Evolutionary conservation across 2,329 filamentous ascomycete species (phyloP).

Genomic region (Fonsecaea nubica): DNA sequence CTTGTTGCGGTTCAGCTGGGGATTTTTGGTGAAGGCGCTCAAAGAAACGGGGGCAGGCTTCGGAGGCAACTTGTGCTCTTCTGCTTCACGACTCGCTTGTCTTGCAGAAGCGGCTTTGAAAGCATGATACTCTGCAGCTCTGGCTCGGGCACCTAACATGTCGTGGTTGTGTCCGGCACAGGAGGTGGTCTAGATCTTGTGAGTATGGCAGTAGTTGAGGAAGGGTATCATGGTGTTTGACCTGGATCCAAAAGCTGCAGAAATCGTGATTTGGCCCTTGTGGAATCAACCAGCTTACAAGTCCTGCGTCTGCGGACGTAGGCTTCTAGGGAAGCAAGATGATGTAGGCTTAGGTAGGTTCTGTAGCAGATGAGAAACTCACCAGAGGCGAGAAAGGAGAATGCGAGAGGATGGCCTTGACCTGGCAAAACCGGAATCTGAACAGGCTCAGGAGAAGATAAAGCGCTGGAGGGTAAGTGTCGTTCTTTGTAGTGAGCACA

Average conservation of each 20-base stretch:
- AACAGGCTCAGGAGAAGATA: neutral
- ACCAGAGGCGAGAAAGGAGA: neutral
- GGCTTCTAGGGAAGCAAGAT: neutral
- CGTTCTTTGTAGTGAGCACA: neutral
- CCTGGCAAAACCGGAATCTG: neutral
- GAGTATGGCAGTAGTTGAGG: neutral
- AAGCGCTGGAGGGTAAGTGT: neutral
- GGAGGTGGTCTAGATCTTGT: neutral
- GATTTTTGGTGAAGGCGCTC: constrained; percentile 37
- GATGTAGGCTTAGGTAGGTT: neutral
- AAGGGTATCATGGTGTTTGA: constrained; percentile 9
- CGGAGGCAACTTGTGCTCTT: constrained; percentile 39
- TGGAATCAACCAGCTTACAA: neutral
- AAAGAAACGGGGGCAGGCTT: constrained; percentile 38
- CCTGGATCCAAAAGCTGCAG: constrained; percentile 13
- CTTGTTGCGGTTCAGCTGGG: constrained; percentile 38
- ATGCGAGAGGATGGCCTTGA: neutral
- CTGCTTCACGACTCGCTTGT: constrained; percentile 38
- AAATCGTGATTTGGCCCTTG: constrained; percentile 5
- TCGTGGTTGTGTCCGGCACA: constrained; percentile 11
- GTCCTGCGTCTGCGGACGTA: neutral
- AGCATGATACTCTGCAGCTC: constrained; percentile 40
- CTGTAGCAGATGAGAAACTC: constrained; percentile 4
- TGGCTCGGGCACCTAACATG: constrained; percentile 40
- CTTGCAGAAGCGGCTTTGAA: constrained; percentile 37